A percentile compares a stretch with the other conserved stretches of the same genome.
Evolutionary conservation across 2,329 filamentous ascomycete species (phyloP).

Genomic region (Lachnellula willkommii): DNA sequence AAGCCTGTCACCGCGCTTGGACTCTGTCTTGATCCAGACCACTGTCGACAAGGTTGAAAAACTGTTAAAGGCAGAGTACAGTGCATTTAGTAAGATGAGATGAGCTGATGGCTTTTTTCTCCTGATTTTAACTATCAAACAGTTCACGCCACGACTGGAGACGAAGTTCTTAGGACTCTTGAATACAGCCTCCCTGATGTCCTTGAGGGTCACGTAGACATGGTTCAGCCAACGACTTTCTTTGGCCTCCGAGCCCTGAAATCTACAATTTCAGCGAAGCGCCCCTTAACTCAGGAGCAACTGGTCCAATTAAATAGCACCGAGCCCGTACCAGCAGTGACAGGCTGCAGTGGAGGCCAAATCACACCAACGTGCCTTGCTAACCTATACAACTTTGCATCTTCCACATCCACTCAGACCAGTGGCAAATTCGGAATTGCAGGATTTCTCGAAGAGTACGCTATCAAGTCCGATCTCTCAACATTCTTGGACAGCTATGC

Average conservation of each 20-base stretch:
- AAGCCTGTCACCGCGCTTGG: slow-evolving; percentile 48
- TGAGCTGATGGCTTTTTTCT: slow-evolving; percentile 41
- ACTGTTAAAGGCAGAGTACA: slow-evolving; percentile 48
- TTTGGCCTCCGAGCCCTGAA: slow-evolving; percentile 39
- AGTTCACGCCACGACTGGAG: slow-evolving; percentile 19
- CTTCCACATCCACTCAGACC: slow-evolving; percentile 13
- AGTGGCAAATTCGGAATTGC: slow-evolving; percentile 26
- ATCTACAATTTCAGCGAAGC: slow-evolving; percentile 20
- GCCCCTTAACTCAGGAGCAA: slow-evolving; percentile 6
- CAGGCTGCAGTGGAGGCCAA: slow-evolving; percentile 23
- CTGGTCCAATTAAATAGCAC: not conserved
- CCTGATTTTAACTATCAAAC: not conserved
- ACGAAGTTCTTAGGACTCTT: slow-evolving; percentile 23
- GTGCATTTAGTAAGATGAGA: slow-evolving; percentile 43
- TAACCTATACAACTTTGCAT: slow-evolving; percentile 27
- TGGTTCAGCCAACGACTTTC: slow-evolving; percentile 56
- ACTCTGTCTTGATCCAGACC: slow-evolving; percentile 43
- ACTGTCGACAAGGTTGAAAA: slow-evolving; percentile 47
- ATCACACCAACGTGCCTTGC: slow-evolving; percentile 28
- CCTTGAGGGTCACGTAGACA: slow-evolving; percentile 52
- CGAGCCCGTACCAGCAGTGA: slow-evolving; percentile 18
- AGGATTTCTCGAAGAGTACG: slow-evolving; percentile 27
- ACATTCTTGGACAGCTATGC: slow-evolving; percentile 26
- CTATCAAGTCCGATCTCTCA: slow-evolving; percentile 24
- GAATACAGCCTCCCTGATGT: slow-evolving; percentile 41